Evolutionary conservation across 768 basidiomycete genomes (phyloP), one percentile per base, ranked within the genome.

Genomic region (Austroboletus festivus): DNA sequence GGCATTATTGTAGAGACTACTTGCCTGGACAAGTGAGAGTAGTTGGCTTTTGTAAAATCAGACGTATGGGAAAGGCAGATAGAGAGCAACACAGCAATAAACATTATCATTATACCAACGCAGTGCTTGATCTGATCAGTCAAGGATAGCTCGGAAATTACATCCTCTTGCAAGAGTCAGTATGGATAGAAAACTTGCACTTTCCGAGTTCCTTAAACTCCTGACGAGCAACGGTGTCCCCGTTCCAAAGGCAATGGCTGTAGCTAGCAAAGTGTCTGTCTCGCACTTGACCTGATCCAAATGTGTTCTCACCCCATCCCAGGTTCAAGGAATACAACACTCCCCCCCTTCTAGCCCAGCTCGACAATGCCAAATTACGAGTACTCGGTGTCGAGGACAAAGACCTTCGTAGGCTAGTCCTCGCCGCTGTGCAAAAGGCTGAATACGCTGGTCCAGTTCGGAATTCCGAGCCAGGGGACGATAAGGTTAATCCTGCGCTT

Each of bases 1-100:
- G 69, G 78, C 60, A 90, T 89, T 68, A 83, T 93, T 52, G 84
- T 91, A 48, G 91, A 94, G 76, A 95, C 93, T 47, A 93, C 90
- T 48, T 55, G 83, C 62, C 75, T 89, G 58, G 77, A 82, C 67
- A 75, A 78, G 67, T 86, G 75, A 62, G n/a, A 45, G 37, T 35
- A 20, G 42, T 48, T 38, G 15, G n/a, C 34, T 54, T 11, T 18
- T 12, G 31, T 62, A 43, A 62, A 55, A 4, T 6, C 20, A 51
- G 52, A 24, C 37, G 38, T 40, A 45, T 22, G 16, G 28, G 42
- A 40, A 23, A 15, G 42, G 44, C 42, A 45, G 15, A 42, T 51
- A 48, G 55, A 62, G 45, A 22, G 46, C 49, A 52, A 28, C 46
- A 28, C n/a, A n/a, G n/a, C n/a, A n/a, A n/a, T n/a, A n/a, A n/a